A percentile compares a stretch with the other conserved stretches of the same genome.
Conservation (phyloP, 208 protist species). For the Leishmania guyanensis region DNA sequence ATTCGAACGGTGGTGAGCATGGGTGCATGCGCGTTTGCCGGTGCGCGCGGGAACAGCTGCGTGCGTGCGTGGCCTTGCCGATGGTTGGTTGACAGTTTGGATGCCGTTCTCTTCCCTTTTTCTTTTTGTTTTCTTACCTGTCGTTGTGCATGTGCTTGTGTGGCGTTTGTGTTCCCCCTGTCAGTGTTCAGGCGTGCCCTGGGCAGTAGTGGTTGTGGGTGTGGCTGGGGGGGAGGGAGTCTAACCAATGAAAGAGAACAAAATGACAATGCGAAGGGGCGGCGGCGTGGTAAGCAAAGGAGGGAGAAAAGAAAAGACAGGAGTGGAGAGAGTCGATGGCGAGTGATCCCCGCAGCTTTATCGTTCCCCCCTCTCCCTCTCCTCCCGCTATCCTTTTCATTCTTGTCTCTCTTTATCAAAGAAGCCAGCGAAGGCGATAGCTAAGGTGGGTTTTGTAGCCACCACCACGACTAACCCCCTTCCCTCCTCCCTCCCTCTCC, state of each 20-base stretch:
- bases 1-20: neutral
- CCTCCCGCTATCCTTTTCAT: neutral
- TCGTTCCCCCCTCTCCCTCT: constrained; percentile 2
- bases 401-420: neutral
- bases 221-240: neutral
- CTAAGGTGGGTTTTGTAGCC: neutral
- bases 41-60: neutral
- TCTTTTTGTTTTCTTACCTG: neutral
- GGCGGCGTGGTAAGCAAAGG: neutral
- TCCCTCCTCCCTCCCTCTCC: neutral
- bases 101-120: neutral
- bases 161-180: neutral
- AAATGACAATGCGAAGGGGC: neutral
- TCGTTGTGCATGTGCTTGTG: neutral
- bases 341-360: neutral
- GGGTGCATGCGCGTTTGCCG: neutral
- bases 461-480: neutral
- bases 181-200: neutral
- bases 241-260: neutral
- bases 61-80: neutral
- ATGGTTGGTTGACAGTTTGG: neutral
- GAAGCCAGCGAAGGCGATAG: neutral
- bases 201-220: neutral
- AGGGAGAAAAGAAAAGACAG: neutral
- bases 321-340: neutral